phyloP scores from a whole-genome alignment of 2,329 filamentous ascomycete genomes.

The Exophiala viscosa region DNA sequence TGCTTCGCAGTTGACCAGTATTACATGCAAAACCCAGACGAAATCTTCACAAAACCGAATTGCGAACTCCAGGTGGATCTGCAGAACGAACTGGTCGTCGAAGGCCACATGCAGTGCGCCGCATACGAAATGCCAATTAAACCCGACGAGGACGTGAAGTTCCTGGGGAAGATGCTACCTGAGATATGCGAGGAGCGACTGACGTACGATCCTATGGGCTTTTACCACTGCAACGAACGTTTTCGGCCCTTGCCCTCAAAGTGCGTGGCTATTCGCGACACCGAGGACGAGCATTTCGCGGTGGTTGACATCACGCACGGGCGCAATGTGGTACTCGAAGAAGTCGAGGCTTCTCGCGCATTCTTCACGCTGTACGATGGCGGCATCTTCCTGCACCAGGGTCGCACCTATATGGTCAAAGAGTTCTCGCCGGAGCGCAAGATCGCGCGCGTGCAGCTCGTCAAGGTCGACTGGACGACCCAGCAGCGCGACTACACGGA shows the following conservation, averaged over 20 bases:
- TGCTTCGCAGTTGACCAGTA: constrained; percentile 88
- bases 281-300: constrained; percentile 86
- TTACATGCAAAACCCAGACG: constrained; percentile 94
- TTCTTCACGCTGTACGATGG: constrained; percentile 96
- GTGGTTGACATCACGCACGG: constrained; percentile 80
- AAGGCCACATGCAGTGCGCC: constrained; percentile 93
- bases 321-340: constrained; percentile 81
- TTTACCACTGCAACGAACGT: constrained; percentile 83
- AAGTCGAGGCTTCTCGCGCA: constrained; percentile 91
- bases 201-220: constrained; percentile 69
- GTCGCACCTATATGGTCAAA: constrained; percentile 85
- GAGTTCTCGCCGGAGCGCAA: constrained; percentile 77
- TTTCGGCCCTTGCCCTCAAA: constrained; percentile 82
- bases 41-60: constrained; percentile 86
- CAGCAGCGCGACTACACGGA: constrained; percentile 90
- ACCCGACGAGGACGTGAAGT: constrained; percentile 68
- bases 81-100: constrained; percentile 83
- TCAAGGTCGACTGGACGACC: constrained; percentile 93
- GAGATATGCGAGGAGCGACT: constrained; percentile 72
- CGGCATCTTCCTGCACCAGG: constrained; percentile 94
- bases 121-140: constrained; percentile 91
- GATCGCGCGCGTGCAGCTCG: constrained; percentile 81
- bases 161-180: constrained; percentile 72
- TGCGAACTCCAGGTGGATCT: constrained; percentile 86
- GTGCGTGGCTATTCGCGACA: constrained; percentile 83